Base-by-base conservation (phyloP, 2,329 filamentous ascomycete genomes). In the Didymosphaeria variabile region DNA sequence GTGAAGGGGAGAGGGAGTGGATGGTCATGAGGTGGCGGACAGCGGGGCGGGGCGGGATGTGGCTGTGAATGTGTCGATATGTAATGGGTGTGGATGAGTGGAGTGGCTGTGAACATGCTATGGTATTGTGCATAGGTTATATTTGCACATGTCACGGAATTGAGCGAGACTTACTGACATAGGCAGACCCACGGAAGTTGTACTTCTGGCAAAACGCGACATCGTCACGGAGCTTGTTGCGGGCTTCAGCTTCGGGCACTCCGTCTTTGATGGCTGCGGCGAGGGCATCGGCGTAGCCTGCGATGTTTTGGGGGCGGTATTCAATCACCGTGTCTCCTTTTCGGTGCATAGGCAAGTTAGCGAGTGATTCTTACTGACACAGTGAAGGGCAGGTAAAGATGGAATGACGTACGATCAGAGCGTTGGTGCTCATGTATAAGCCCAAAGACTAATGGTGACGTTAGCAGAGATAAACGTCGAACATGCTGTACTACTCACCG, bases 381-480 rank as follows among this genome's bases (percentile, higher is more conserved):
- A 19, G 8, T 12, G 19, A 46, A 26, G 19, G 19, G 2, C 8
- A 26, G 44, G 19, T 46, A 46, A 23, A 49, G 26, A n/a, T 31
- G 26, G 26, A 32, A 32, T 17, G 19, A 46, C 46, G 12, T 17
- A 40, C 52, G 53, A 26, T 55, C 53, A 12, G 53, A 55, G 10
- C 53, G 53, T 29, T 55, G 53, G 31, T 55, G 53, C 31, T 55
- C 53, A 19, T 55, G 53, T 5, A 46, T 3, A n/a, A 55, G 53
- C 5, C 53, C 53, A 9, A 55, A 47, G 29, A 55, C 53, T 55
- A 23, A 47, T 19, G 15, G 7, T 7, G 19, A 4, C 15, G 34
- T 29, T 31, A 42, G 51, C 36, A 54, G 10, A 32, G 15, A 29
- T 34, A 6, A 29, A n/a, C 8, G 1, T 19, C 19, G 17, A 7